phyloP scores from a whole-genome alignment of 2,329 filamentous ascomycete species.

The Cadophora malorum region DNA sequence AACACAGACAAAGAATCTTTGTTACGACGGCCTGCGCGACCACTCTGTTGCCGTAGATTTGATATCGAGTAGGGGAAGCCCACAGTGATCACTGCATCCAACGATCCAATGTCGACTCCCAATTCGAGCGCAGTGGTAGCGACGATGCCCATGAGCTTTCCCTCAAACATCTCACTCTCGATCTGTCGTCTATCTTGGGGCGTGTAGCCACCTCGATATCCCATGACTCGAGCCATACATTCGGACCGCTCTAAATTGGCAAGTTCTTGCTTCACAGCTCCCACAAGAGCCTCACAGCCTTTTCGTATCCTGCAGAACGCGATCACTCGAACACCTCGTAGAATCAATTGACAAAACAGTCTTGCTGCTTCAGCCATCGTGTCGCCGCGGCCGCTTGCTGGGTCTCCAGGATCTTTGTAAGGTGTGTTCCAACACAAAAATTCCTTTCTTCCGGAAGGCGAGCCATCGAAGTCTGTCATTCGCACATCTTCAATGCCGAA shows the following conservation, averaged over 20 bases:
- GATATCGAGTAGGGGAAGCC: slow-evolving; percentile 96
- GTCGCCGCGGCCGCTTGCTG: slow-evolving; percentile 83
- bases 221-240: slow-evolving; percentile 84
- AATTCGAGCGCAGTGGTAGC: slow-evolving; percentile 93
- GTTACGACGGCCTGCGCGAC: slow-evolving; percentile 88
- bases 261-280: slow-evolving; percentile 80
- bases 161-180: slow-evolving; percentile 96
- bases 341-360: slow-evolving; percentile 86
- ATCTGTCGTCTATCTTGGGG: slow-evolving; percentile 87
- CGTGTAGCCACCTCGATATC: slow-evolving; percentile 94
- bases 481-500: slow-evolving; percentile 85
- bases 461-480: slow-evolving; percentile 89
- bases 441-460: slow-evolving; percentile 89
- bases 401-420: slow-evolving; percentile 86
- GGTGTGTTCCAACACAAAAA: slow-evolving; percentile 99
- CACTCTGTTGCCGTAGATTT: slow-evolving; percentile 93
- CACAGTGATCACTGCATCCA: slow-evolving; percentile 92
- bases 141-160: slow-evolving; percentile 89
- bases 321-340: slow-evolving; percentile 89
- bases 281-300: slow-evolving; percentile 84
- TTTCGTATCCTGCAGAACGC: slow-evolving; percentile 90
- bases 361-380: slow-evolving; percentile 85
- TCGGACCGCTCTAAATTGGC: slow-evolving; percentile 74
- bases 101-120: slow-evolving; percentile 91
- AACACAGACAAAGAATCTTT: slow-evolving; percentile 92